phyloP scores from a whole-genome alignment of 768 basidiomycete genomes.

The Mycena alexandri region DNA sequence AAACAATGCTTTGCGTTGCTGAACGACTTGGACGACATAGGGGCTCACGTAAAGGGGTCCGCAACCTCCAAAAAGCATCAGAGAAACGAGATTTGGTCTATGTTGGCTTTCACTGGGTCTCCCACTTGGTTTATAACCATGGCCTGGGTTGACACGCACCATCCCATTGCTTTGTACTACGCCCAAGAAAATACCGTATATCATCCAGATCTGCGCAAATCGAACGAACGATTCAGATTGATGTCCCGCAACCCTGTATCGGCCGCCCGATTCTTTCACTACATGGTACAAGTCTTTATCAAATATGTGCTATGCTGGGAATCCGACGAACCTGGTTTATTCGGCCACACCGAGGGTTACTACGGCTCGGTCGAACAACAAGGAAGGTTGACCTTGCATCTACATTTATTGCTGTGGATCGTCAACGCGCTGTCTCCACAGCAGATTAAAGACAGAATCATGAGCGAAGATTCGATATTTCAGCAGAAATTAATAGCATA shows the following conservation, averaged over 20 bases:
- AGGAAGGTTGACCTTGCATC: constrained; percentile 50
- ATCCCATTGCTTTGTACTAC: constrained; percentile 52
- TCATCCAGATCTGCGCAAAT: constrained; percentile 23
- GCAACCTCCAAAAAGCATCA: constrained; percentile 44
- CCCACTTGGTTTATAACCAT: constrained; percentile 53
- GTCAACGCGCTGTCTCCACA: constrained; percentile 45
- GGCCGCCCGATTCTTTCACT: constrained; percentile 40
- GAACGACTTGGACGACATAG: constrained; percentile 51
- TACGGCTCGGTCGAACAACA: constrained; percentile 49
- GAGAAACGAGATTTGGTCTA: constrained; percentile 50
- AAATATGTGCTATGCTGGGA: constrained; percentile 31
- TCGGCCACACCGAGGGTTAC: constrained; percentile 39
- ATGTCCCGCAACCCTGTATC: constrained; percentile 38
- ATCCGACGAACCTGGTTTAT: constrained; percentile 24
- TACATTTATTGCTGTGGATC: constrained; percentile 55
- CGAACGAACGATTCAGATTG: constrained; percentile 4
- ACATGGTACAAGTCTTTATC: constrained; percentile 37
- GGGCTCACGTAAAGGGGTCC: constrained; percentile 46
- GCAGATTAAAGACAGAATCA: constrained; percentile 47
- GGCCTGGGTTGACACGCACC: constrained; percentile 46
- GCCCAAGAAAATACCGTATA: constrained; percentile 42
- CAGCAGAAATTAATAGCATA: constrained; percentile 43
- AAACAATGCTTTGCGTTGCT: constrained; percentile 51
- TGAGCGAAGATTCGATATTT: constrained; percentile 43
- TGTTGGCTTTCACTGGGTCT: constrained; percentile 41